Evolutionary conservation across 2,329 filamentous ascomycete genomes (phyloP).

Genomic region (Chaetomium globosum): DNA sequence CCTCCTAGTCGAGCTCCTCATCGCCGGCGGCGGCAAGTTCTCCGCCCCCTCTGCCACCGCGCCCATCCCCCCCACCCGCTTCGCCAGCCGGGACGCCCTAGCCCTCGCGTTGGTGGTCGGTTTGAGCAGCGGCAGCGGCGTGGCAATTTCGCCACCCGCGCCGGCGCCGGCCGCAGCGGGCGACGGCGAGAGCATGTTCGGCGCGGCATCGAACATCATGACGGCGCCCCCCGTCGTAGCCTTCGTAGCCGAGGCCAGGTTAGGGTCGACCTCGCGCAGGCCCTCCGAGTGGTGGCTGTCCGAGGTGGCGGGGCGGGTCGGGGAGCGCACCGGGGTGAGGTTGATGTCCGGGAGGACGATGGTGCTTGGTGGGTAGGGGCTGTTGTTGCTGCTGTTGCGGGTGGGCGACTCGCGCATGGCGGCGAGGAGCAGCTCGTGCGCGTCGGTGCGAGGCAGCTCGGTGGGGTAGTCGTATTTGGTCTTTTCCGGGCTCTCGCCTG

Average conservation of each 20-base stretch:
- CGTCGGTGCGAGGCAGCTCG: slow-evolving; percentile 71
- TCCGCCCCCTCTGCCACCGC: slow-evolving; percentile 52
- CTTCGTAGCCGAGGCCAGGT: slow-evolving; percentile 35
- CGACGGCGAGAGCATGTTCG: slow-evolving; percentile 42
- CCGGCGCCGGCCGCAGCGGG: slow-evolving; percentile 35
- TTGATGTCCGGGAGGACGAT: slow-evolving; percentile 26
- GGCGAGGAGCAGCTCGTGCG: slow-evolving; percentile 51
- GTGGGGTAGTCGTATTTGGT: slow-evolving; percentile 78
- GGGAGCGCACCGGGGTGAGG: slow-evolving; percentile 20
- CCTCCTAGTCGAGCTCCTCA: slow-evolving; percentile 53
- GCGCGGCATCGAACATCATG: slow-evolving; percentile 48
- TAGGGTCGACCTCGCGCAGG: slow-evolving; percentile 60
- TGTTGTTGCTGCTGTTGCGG: slow-evolving; percentile 30
- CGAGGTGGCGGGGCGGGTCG: slow-evolving; percentile 22
- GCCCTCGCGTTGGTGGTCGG: slow-evolving; percentile 41
- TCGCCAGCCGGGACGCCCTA: slow-evolving; percentile 41
- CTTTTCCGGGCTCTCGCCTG: slow-evolving; percentile 84
- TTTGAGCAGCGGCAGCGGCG: slow-evolving; percentile 53
- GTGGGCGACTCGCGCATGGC: slow-evolving; percentile 33
- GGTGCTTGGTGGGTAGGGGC: slow-evolving; percentile 27
- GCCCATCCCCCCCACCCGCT: slow-evolving; percentile 36
- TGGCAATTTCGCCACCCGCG: slow-evolving; percentile 35
- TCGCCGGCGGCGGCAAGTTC: slow-evolving; percentile 52
- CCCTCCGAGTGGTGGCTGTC: slow-evolving; percentile 43
- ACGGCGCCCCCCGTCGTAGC: slow-evolving; percentile 38